phyloP scores from a whole-genome alignment of 352 stramenopile species.

The Sclerospora graminicola region DNA sequence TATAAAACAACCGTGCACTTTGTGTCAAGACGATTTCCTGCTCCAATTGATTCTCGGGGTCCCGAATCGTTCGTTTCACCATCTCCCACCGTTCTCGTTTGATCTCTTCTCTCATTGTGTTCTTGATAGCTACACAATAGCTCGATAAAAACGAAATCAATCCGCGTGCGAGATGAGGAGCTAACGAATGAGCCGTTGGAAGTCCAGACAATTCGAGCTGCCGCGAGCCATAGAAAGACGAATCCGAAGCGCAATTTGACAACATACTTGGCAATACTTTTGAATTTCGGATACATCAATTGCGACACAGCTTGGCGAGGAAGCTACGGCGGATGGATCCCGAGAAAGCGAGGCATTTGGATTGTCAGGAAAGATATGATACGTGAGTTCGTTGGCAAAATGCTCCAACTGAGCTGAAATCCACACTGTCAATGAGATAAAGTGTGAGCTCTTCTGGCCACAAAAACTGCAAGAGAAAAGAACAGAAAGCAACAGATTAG shows the following conservation, averaged over 20 bases:
- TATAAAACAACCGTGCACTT: constrained; percentile 68
- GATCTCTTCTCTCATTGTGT: constrained; percentile 58
- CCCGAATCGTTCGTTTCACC: constrained; percentile 52
- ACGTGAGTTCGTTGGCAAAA: constrained; percentile 62
- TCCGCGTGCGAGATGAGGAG: constrained; percentile 47
- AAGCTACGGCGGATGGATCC: constrained; percentile 7
- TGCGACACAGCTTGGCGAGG: constrained; percentile 21
- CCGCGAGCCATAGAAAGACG: constrained; percentile 71
- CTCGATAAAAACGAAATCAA: constrained; percentile 47
- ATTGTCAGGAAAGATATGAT: constrained; percentile 64
- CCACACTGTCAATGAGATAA: constrained; percentile 72
- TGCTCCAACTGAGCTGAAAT: constrained; percentile 69
- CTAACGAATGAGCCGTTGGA: constrained; percentile 65
- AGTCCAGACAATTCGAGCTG: constrained; percentile 71
- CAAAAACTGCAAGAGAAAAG: constrained; percentile 38
- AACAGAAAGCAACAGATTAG: constrained; percentile 1
- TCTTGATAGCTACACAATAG: constrained; percentile 64
- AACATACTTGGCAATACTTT: constrained; percentile 68
- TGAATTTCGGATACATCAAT: constrained; percentile 72
- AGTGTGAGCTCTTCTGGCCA: constrained; percentile 61
- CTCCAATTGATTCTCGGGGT: constrained; percentile 55
- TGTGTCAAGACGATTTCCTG: constrained; percentile 74
- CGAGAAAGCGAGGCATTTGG: constrained; percentile 17
- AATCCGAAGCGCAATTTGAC: constrained; percentile 60
- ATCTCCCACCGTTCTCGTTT: constrained; percentile 81